phyloP scores from a whole-genome alignment of 1,284 basidiomycete species.

The Gomphus sp. region DNA sequence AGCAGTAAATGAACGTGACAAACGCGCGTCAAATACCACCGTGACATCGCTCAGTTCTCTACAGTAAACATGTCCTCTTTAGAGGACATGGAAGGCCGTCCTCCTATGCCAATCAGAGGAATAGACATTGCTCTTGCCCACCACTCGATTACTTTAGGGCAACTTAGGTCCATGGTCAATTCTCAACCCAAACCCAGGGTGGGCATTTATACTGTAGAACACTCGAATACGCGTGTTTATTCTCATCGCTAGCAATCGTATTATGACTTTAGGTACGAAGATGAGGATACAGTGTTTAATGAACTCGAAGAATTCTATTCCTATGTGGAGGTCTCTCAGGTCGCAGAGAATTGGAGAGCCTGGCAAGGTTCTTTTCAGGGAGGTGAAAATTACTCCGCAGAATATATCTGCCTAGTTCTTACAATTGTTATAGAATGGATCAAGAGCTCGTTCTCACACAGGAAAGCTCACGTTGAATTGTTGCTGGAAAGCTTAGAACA shows the following conservation, averaged over 20 bases:
- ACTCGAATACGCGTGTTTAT: background rate
- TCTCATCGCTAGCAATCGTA: slow-evolving; percentile 53
- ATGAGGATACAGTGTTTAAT: slow-evolving; percentile 90
- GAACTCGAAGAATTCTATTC: slow-evolving; percentile 99
- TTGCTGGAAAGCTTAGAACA: slow-evolving; percentile 83
- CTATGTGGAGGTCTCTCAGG: slow-evolving; percentile 91
- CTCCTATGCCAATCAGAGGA: slow-evolving; percentile 7
- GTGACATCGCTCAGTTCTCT: background rate
- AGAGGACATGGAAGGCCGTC: background rate
- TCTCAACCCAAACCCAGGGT: slow-evolving; percentile 72
- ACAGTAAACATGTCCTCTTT: background rate
- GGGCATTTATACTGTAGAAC: slow-evolving; percentile 16
- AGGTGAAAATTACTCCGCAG: slow-evolving; percentile 35
- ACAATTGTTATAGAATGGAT: slow-evolving; percentile 59
- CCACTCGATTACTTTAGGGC: slow-evolving; percentile 67
- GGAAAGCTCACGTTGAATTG: slow-evolving; percentile 66
- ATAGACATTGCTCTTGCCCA: slow-evolving; percentile 57
- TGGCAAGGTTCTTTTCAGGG: slow-evolving; percentile 79
- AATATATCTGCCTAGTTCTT: slow-evolving; percentile 6
- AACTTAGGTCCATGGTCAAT: slow-evolving; percentile 66
- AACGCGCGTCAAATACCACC: background rate
- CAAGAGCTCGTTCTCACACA: slow-evolving; percentile 47
- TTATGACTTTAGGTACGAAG: slow-evolving; percentile 89
- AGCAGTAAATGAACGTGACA: background rate
- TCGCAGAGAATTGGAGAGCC: slow-evolving; percentile 79